phyloP scores from a whole-genome alignment of 768 basidiomycete genomes.

The Cystofilobasidium ferigula region DNA sequence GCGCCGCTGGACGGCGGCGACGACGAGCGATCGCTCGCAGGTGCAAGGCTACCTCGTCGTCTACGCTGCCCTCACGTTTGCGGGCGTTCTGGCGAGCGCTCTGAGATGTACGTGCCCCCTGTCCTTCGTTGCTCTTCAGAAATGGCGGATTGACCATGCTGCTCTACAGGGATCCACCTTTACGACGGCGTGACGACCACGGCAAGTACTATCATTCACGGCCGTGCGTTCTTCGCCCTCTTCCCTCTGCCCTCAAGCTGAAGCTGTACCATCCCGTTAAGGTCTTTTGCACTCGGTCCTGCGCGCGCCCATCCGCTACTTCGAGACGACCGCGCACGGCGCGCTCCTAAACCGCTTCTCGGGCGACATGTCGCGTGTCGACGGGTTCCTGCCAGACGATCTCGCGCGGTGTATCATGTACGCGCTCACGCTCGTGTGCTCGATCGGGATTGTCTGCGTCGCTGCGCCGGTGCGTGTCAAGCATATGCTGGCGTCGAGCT shows the following conservation, averaged over 20 bases:
- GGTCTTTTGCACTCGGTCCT: constrained; percentile 15
- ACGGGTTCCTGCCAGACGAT: constrained; percentile 22
- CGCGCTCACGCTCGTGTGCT: not conserved
- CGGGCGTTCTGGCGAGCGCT: constrained; percentile 2
- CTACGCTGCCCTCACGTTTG: constrained; percentile 25
- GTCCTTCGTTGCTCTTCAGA: not conserved
- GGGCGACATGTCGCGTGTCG: constrained; percentile 14
- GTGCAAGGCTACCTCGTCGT: constrained; percentile 29
- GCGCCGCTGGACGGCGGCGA: constrained; percentile 32
- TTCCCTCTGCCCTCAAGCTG: not conserved
- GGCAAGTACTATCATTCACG: constrained; percentile 5
- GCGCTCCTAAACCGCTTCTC: constrained; percentile 15
- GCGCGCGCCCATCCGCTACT: constrained; percentile 10
- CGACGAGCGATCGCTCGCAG: constrained; percentile 14
- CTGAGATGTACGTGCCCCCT: constrained; percentile 1
- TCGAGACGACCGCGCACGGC: constrained; percentile 21
- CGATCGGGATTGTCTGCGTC: not conserved
- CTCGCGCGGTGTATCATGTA: constrained; percentile 12
- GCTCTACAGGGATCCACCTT: constrained; percentile 6
- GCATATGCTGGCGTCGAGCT: too few species aligned
- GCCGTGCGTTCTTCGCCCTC: not conserved
- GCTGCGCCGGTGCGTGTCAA: not conserved
- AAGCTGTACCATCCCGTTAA: not conserved
- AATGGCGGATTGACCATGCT: too few species aligned
- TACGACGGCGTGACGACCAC: constrained; percentile 14